Percentiles rank a stretch among this genome's conserved stretches.
Evolutionary conservation across 2,329 filamentous ascomycete genomes (phyloP).

Genomic region (Meredithiella fracta): DNA sequence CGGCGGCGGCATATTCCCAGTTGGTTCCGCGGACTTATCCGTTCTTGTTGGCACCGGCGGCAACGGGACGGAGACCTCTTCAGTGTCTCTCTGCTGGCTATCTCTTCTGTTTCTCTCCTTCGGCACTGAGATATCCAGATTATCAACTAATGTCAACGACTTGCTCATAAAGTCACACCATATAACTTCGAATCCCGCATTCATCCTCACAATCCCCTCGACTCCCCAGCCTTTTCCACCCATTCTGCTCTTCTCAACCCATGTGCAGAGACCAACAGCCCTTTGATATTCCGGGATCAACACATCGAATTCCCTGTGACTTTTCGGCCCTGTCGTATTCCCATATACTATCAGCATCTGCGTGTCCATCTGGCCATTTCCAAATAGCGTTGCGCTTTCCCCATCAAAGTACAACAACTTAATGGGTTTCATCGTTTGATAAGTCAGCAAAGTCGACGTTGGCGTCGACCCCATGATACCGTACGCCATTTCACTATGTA

Average conservation of each 20-base stretch:
- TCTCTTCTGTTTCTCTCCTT: not conserved
- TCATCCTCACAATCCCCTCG: constrained; percentile 35
- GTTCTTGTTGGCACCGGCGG: constrained; percentile 24
- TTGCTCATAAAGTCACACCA: constrained; percentile 33
- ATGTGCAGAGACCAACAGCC: constrained; percentile 30
- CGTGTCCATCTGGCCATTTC: constrained; percentile 28
- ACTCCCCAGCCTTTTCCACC: constrained; percentile 31
- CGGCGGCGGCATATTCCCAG: constrained; percentile 12
- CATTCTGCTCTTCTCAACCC: constrained; percentile 25
- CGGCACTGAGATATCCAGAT: constrained; percentile 31
- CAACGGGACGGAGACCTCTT: constrained; percentile 20
- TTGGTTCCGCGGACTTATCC: constrained; percentile 18
- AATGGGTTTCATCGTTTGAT: constrained; percentile 28
- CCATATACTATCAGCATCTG: constrained; percentile 36
- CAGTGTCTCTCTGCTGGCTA: constrained; percentile 9
- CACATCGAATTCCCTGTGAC: not conserved
- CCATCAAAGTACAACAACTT: constrained; percentile 35
- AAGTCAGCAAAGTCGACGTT: constrained; percentile 31
- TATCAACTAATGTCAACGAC: constrained; percentile 26
- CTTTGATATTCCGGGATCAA: constrained; percentile 31
- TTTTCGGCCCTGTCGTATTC: constrained; percentile 25
- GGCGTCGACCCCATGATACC: constrained; percentile 31
- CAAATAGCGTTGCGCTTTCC: constrained; percentile 31
- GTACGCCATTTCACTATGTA: constrained; percentile 32
- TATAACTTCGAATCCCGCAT: constrained; percentile 35